phyloP scores from a whole-genome alignment of 768 basidiomycete genomes.

The Zangia roseola region DNA sequence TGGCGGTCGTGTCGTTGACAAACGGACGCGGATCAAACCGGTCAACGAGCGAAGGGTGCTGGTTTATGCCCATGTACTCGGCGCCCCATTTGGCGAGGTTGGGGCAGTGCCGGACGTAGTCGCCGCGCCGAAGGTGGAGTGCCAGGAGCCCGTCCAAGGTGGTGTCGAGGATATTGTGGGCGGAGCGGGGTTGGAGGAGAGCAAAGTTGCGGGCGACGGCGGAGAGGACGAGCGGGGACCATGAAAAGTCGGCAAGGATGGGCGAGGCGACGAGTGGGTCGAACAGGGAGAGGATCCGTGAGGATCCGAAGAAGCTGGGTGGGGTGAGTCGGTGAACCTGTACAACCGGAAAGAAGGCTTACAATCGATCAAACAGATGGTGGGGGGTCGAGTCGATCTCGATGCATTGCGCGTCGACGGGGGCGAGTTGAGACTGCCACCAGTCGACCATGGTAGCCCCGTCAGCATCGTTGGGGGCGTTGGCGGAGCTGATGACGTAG shows the following conservation, averaged over 20 bases:
- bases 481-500: slow-evolving; percentile 34
- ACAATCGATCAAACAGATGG: slow-evolving; percentile 50
- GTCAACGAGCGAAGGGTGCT: slow-evolving; percentile 40
- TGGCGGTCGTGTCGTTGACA: slow-evolving; percentile 3
- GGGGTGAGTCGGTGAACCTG: background rate
- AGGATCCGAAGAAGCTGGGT: slow-evolving; percentile 45
- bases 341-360: slow-evolving; percentile 11
- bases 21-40: slow-evolving; percentile 34
- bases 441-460: slow-evolving; percentile 46
- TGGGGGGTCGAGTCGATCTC: slow-evolving; percentile 41
- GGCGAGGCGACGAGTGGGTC: slow-evolving; percentile 46
- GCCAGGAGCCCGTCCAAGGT: slow-evolving; percentile 48
- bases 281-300: slow-evolving; percentile 42
- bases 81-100: slow-evolving; percentile 46
- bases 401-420: slow-evolving; percentile 41
- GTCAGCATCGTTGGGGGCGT: slow-evolving; percentile 37
- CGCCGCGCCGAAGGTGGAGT: slow-evolving; percentile 56
- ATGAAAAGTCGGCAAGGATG: slow-evolving; percentile 47
- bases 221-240: slow-evolving; percentile 51
- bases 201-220: slow-evolving; percentile 51
- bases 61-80: slow-evolving; percentile 51
- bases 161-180: slow-evolving; percentile 18
- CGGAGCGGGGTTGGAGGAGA: slow-evolving; percentile 37
- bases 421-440: slow-evolving; percentile 45
- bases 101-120: slow-evolving; percentile 57